Conservation (phyloP, 345 rosid genomes). For the Garcia nutans region DNA sequence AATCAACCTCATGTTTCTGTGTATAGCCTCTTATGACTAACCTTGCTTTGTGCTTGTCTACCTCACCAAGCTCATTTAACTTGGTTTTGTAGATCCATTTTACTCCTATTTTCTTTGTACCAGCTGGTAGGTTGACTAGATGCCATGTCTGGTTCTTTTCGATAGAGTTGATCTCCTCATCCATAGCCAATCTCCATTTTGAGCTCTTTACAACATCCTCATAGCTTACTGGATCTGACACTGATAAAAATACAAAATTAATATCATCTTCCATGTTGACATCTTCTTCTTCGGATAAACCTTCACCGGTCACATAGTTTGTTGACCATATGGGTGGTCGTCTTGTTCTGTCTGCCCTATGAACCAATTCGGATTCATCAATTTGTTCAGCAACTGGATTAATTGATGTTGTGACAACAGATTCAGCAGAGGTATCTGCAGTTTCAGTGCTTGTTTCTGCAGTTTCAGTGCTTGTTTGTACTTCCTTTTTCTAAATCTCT, state of each 20-base stretch:
- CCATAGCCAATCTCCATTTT: not conserved
- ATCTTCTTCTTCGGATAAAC: not conserved
- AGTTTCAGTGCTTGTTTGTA: not conserved
- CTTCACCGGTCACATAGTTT: not conserved
- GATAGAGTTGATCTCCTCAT: not conserved
- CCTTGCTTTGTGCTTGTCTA: not conserved
- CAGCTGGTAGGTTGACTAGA: not conserved
- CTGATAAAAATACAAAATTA: not conserved
- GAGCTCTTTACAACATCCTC: not conserved
- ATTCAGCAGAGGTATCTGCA: too few relatives aligned
- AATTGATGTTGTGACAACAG: too few relatives aligned
- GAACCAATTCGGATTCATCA: not conserved
- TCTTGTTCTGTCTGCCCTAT: not conserved
- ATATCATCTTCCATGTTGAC: not conserved
- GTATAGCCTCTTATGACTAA: not conserved
- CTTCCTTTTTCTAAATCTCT: not conserved
- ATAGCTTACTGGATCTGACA: not conserved
- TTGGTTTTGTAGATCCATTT: not conserved
- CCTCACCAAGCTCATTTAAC: not conserved
- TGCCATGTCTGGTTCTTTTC: not conserved
- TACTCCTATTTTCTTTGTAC: not conserved
- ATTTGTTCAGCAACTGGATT: not conserved
- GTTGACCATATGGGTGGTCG: not conserved
- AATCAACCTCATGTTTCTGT: not conserved
- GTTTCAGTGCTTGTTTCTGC: too few relatives aligned